Evolutionary conservation across 1,139 yeast genomes (phyloP), one percentile per base, ranked within the genome.

Genomic region (Suhomyces bolitotheri): DNA sequence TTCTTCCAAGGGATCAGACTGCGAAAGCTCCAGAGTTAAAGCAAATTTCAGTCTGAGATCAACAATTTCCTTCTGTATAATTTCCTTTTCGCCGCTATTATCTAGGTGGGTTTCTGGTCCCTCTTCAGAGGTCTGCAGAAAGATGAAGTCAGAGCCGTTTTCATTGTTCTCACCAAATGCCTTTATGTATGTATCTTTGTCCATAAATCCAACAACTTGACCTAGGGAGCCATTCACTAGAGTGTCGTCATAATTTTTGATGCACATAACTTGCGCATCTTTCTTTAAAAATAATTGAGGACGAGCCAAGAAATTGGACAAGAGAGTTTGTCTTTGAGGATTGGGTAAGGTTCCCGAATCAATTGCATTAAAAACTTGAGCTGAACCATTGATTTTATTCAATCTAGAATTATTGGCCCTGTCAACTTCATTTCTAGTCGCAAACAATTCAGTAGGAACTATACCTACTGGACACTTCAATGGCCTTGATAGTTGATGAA

Each of bases 181-280:
- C 25, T 47, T 58, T 62, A 60, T 56, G 43, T 60, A 69, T 2
- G 66, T 64, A 38, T 55, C 65, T 41, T 59, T 55, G 49, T 60
- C 67, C 50, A 69, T 50, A 39, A 71, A 71, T 11, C 59, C 73
- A 19, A 71, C 50, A 2, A 92, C 90, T 43, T 75, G 82, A 0
- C 99, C 99, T 29, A 92, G 64, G 0, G 96, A 82, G 0, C 99
- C 99, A 60, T 92, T 92, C 4, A 94, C 98, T 29, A 92, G 68
- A 1, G 84, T 78, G 16, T 81, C 88, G 56, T 90, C 97, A 39
- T 86, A 73, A 56, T 92, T 94, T 58, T 92, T 92, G 41, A 92
- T 77, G 72, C 94, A 82, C 98, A 92, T 94, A 0, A 92, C 98
- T 61, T 92, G 98, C 0, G 97, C 92, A 25, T 90, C 90, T 31